Percentiles rank a stretch among this genome's conserved stretches.
Evolutionary conservation across 139 green algal genomes (phyloP).

Genomic region (Chlorella sp.): DNA sequence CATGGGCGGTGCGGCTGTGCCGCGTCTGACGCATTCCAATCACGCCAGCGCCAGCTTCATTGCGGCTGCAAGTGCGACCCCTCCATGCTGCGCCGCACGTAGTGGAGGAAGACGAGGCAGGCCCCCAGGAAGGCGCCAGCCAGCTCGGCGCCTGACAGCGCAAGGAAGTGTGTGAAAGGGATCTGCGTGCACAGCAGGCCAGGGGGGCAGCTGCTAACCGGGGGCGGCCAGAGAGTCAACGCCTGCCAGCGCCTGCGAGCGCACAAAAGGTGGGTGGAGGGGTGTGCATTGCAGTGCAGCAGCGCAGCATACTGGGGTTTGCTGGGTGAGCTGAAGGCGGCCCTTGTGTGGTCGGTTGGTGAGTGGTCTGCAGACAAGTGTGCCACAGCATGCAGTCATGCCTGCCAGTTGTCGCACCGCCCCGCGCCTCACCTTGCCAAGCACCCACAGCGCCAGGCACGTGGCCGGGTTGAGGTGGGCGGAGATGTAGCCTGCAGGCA

Average conservation of each 20-base stretch:
- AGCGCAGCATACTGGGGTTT: too few species aligned
- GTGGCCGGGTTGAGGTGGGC: constrained; percentile 46
- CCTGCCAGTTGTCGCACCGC: too few species aligned
- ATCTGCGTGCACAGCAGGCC: neutral
- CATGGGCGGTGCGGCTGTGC: too few species aligned
- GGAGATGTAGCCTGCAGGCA: constrained; percentile 32
- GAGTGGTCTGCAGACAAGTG: too few species aligned
- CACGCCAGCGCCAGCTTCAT: too few species aligned
- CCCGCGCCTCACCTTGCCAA: constrained; percentile 15
- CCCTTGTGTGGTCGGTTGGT: too few species aligned
- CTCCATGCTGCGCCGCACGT: too few species aligned
- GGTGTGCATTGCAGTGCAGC: neutral
- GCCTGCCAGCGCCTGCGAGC: too few species aligned
- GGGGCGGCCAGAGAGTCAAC: neutral
- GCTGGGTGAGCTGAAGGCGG: too few species aligned
- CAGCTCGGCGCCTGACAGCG: constrained; percentile 45
- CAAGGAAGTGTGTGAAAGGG: constrained; percentile 40
- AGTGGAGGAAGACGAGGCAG: constrained; percentile 61
- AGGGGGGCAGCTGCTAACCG: neutral
- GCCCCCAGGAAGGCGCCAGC: constrained; percentile 54
- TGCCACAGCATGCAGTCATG: too few species aligned
- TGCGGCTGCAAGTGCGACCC: too few species aligned
- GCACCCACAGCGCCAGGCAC: constrained; percentile 32
- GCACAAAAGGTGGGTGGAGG: neutral
- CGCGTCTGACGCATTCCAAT: too few species aligned